Percentiles rank a stretch among this genome's conserved stretches.
Evolutionary conservation across 768 basidiomycete genomes (phyloP).

Genomic region (Russula sp.): DNA sequence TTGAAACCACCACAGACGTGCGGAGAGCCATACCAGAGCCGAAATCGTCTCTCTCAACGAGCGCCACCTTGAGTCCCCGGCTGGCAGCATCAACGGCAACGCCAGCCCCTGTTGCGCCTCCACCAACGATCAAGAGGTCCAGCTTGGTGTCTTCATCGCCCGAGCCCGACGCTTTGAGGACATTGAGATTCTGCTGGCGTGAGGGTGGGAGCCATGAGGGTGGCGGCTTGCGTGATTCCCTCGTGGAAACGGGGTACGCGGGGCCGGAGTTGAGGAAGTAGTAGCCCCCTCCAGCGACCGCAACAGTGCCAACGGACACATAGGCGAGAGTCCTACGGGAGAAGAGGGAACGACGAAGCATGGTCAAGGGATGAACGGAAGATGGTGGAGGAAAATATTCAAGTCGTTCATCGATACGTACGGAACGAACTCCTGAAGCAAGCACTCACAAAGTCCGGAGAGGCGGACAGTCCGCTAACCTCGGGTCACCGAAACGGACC

Average conservation of each 20-base stretch:
- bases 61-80: slow-evolving; percentile 84
- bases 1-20: background rate
- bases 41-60: slow-evolving; percentile 93
- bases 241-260: slow-evolving; percentile 56
- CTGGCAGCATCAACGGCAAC: slow-evolving; percentile 95
- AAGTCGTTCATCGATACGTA: background rate
- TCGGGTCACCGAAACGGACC: background rate
- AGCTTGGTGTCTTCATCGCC: slow-evolving; percentile 47
- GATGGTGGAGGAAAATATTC: background rate
- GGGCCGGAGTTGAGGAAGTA: slow-evolving; percentile 72
- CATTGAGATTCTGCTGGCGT: slow-evolving; percentile 56
- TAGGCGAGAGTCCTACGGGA: slow-evolving; percentile 51
- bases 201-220: slow-evolving; percentile 76
- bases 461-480: background rate
- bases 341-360: slow-evolving; percentile 36
- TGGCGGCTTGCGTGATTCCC: slow-evolving; percentile 63
- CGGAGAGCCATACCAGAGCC: slow-evolving; percentile 54
- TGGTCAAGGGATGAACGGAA: background rate
- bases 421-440: no score
- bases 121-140: slow-evolving; percentile 83
- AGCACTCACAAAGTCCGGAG: no score
- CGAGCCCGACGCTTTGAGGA: slow-evolving; percentile 43
- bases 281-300: slow-evolving; percentile 55
- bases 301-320: slow-evolving; percentile 46
- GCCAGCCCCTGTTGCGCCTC: slow-evolving; percentile 94